A percentile compares a stretch with the other conserved stretches of the same genome.
These are phyloP conservation scores for Camelina hispida DNA, from an alignment of 345 rosid species.

Conservation along the genomic window DNA sequence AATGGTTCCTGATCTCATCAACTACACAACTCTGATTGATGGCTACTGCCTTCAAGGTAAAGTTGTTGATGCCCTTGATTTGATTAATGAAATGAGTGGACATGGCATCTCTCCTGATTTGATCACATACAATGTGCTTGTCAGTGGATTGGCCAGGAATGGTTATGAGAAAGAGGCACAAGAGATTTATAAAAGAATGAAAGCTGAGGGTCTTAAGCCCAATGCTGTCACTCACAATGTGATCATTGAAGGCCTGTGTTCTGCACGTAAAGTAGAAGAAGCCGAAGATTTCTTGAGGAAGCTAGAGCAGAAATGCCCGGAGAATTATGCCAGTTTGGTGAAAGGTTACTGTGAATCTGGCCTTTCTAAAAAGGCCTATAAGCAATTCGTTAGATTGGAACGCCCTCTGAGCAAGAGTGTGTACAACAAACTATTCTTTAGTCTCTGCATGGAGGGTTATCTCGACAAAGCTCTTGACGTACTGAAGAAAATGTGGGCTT, in stretches of 20 bases:
- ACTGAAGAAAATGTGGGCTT: conserved; percentile 51
- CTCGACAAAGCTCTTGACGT: conserved; percentile 47
- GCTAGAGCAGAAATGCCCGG: conserved; percentile 46
- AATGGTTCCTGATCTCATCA: conserved; percentile 58
- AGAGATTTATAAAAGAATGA: conserved; percentile 48
- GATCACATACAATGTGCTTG: conserved; percentile 59
- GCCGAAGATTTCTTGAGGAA: conserved; percentile 60
- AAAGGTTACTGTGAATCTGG: conserved; percentile 65
- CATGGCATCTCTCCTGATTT: conserved; percentile 59
- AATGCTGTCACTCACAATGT: conserved; percentile 51
- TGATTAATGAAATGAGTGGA: conserved; percentile 61
- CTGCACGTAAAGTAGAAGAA: conserved; percentile 60
- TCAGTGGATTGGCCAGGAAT: conserved; percentile 55
- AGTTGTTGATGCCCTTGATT: conserved; percentile 49
- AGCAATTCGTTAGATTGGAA: conserved; percentile 47
- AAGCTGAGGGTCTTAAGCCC: conserved; percentile 55
- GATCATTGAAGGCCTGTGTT: conserved; percentile 75
- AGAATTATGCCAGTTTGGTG: conserved; percentile 61
- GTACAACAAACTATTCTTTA: conserved; percentile 56
- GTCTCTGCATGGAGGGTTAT: conserved; percentile 54
- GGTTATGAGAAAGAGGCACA: conserved; percentile 51
- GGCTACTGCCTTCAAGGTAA: conserved; percentile 67
- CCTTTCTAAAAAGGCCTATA: conserved; percentile 50
- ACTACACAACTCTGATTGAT: conserved; percentile 71
- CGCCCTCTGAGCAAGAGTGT: conserved; percentile 45